Evolutionary conservation across 352 stramenopile species (phyloP).

Genomic region (Phytophthora podocarpi): DNA sequence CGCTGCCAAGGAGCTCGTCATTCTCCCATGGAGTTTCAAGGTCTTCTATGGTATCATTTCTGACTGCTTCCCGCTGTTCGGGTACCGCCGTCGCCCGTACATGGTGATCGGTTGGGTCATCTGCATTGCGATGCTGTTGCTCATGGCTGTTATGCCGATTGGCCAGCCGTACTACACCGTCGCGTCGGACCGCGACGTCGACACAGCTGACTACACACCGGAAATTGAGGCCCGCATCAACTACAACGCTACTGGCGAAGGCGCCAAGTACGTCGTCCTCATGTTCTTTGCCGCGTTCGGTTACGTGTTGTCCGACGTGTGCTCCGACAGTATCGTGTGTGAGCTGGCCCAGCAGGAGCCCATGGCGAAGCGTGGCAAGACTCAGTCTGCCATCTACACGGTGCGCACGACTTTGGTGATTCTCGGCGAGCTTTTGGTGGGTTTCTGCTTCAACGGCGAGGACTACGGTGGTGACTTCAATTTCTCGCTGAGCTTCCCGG

Average conservation of each 20-base stretch:
- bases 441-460: conserved; percentile 61
- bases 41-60: conserved; percentile 46
- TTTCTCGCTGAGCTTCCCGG: conserved; percentile 43
- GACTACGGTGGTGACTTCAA: conserved; percentile 56
- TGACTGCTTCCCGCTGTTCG: conserved; percentile 49
- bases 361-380: conserved; percentile 51
- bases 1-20: conserved; percentile 49
- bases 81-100: conserved; percentile 66
- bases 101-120: conserved; percentile 64
- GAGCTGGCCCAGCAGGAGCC: conserved; percentile 65
- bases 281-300: conserved; percentile 68
- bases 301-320: conserved; percentile 73
- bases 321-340: conserved; percentile 61
- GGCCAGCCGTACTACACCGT: conserved; percentile 64
- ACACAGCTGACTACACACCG: conserved; percentile 30
- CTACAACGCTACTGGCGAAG: conserved; percentile 35
- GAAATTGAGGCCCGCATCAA: conserved; percentile 49
- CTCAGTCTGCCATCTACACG: conserved; percentile 48
- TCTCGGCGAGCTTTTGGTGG: conserved; percentile 46
- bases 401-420: conserved; percentile 41
- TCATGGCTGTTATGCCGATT: conserved; percentile 51
- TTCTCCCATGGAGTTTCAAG: conserved; percentile 71
- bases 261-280: conserved; percentile 48
- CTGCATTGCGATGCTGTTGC: conserved; percentile 49
- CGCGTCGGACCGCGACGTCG: conserved; percentile 25